Conservation (phyloP, 768 basidiomycete genomes). For the Omphalotus guepiniiformis region DNA sequence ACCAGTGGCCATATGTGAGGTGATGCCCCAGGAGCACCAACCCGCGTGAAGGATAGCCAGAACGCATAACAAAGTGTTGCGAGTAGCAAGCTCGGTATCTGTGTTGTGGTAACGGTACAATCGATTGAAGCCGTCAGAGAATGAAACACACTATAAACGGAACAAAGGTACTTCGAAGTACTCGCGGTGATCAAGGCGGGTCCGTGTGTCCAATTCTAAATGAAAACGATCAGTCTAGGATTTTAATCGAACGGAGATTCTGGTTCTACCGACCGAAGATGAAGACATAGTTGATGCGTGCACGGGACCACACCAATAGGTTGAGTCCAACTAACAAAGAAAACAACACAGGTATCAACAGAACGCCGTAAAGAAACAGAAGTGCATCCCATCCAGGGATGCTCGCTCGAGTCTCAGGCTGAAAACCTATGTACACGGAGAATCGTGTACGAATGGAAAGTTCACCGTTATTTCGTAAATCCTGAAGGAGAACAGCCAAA, state of each 20-base stretch:
- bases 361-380: slow-evolving; percentile 71
- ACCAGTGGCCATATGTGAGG: slow-evolving; percentile 78
- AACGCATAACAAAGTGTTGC: slow-evolving; percentile 73
- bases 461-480: background rate
- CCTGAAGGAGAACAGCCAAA: background rate
- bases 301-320: slow-evolving; percentile 66
- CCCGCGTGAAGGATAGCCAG: slow-evolving; percentile 73
- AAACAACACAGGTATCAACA: slow-evolving; percentile 74
- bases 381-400: slow-evolving; percentile 73
- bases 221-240: background rate
- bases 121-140: no score
- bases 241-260: slow-evolving; percentile 10
- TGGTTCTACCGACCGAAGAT: slow-evolving; percentile 63
- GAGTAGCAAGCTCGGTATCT: slow-evolving; percentile 83
- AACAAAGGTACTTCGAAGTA: slow-evolving; percentile 53
- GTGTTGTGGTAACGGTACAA: no score
- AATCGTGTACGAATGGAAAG: background rate
- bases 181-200: slow-evolving; percentile 71
- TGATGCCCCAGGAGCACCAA: slow-evolving; percentile 48
- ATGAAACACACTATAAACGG: no score
- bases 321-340: slow-evolving; percentile 80
- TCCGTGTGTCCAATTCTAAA: slow-evolving; percentile 64
- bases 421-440: slow-evolving; percentile 41
- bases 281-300: slow-evolving; percentile 91
- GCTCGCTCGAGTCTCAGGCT: slow-evolving; percentile 40